Evolutionary conservation across 23 red algal species (phyloP).

Genomic region (Chondrus crispus): DNA sequence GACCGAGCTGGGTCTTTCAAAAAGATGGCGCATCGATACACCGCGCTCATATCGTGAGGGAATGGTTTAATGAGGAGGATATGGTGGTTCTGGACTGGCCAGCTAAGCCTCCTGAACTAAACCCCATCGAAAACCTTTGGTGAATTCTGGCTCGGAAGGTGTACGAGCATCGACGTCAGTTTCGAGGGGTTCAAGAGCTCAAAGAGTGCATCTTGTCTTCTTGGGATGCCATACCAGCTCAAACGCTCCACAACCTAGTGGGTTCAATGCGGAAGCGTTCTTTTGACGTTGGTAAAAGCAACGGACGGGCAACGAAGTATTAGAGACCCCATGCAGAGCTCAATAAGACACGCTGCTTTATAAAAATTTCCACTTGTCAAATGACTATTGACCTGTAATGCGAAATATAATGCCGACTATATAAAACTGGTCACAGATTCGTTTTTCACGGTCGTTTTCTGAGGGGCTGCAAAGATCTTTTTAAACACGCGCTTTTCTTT

Average conservation of each 20-base stretch:
- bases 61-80: not conserved
- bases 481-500: too few relatives aligned
- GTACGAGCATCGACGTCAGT: not conserved
- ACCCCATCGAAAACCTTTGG: not conserved
- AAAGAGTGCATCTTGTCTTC: not conserved
- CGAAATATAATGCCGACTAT: too few relatives aligned
- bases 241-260: not conserved
- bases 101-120: not conserved
- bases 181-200: not conserved
- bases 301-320: too few relatives aligned
- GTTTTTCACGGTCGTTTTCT: too few relatives aligned
- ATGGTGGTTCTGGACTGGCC: not conserved
- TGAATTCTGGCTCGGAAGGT: not conserved
- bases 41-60: not conserved
- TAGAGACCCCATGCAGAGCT: too few relatives aligned
- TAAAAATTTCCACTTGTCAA: too few relatives aligned
- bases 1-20: not conserved
- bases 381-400: too few relatives aligned
- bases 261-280: not conserved
- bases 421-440: too few relatives aligned
- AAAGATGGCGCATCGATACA: not conserved
- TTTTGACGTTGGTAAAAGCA: not conserved
- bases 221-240: not conserved
- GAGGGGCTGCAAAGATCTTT: too few relatives aligned
- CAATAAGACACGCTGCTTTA: too few relatives aligned